Percentiles rank a stretch among this genome's conserved stretches.
phyloP scores from a whole-genome alignment of 805 yeast genomes.

The Hanseniaspora hatyaiensis region DNA sequence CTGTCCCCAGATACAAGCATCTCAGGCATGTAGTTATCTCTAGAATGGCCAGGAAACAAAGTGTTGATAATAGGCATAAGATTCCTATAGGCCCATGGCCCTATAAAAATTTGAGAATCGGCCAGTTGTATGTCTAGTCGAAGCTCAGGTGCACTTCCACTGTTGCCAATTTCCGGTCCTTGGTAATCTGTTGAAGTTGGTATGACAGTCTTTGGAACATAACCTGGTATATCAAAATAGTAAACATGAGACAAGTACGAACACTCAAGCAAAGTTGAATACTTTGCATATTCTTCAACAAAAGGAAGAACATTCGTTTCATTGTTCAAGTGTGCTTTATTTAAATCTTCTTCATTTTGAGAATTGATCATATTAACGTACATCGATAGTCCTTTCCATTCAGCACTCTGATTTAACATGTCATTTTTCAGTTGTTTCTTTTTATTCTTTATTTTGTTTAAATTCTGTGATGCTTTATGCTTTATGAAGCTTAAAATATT shows the following conservation, averaged over 20 bases:
- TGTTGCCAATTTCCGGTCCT: constrained; percentile 48
- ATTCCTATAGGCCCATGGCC: constrained; percentile 94
- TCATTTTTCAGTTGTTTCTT: constrained; percentile 16
- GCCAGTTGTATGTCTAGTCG: constrained; percentile 51
- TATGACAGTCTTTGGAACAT: constrained; percentile 35
- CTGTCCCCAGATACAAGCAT: constrained; percentile 37
- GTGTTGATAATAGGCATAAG: constrained; percentile 49
- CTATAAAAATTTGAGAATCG: constrained; percentile 63
- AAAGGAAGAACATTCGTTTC: not conserved
- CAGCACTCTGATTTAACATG: constrained; percentile 21
- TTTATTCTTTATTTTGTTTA: not conserved
- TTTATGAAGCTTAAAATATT: not conserved
- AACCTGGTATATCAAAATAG: constrained; percentile 64
- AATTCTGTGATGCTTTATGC: not conserved
- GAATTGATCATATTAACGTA: constrained; percentile 35
- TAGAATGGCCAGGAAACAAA: constrained; percentile 55
- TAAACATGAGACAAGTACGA: constrained; percentile 44
- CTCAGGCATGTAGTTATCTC: constrained; percentile 40
- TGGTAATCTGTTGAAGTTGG: constrained; percentile 27
- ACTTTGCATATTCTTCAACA: constrained; percentile 66
- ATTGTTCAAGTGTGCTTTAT: constrained; percentile 27
- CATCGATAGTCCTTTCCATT: constrained; percentile 71
- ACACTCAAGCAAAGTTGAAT: constrained; percentile 56
- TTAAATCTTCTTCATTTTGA: constrained; percentile 16
- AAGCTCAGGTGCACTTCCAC: constrained; percentile 46